Evolutionary conservation across 1,139 yeast genomes (phyloP).

Genomic region (Taphrina wiesneri): DNA sequence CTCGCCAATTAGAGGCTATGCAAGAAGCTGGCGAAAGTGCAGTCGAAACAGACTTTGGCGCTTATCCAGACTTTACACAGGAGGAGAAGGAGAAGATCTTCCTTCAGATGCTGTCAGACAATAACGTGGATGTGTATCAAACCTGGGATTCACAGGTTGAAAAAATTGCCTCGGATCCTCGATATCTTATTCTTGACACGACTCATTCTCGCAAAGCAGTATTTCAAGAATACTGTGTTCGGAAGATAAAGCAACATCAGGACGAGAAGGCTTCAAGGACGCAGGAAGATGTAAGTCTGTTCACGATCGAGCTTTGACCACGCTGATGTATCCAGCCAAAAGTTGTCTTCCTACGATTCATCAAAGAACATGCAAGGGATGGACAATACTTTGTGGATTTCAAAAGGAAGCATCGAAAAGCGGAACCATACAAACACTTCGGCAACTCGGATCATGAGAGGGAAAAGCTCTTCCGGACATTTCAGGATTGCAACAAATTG

Average conservation of each 20-base stretch:
- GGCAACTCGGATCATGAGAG: slow-evolving; percentile 48
- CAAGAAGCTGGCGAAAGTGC: slow-evolving; percentile 37
- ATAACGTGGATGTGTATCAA: slow-evolving; percentile 49
- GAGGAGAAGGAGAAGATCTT: slow-evolving; percentile 34
- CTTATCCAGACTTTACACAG: slow-evolving; percentile 36
- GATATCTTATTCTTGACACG: slow-evolving; percentile 48
- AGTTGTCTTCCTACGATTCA: slow-evolving; percentile 45
- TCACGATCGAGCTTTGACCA: background rate
- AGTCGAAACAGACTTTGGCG: slow-evolving; percentile 36
- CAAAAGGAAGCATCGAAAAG: slow-evolving; percentile 49
- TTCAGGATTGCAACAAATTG: slow-evolving; percentile 36
- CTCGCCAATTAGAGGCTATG: slow-evolving; percentile 40
- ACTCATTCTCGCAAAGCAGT: slow-evolving; percentile 47
- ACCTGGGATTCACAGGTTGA: slow-evolving; percentile 55
- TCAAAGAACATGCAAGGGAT: slow-evolving; percentile 45
- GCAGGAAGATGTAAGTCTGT: slow-evolving; percentile 36
- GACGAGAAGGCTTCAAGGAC: slow-evolving; percentile 35
- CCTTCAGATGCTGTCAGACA: slow-evolving; percentile 43
- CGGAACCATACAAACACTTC: slow-evolving; percentile 43
- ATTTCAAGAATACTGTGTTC: slow-evolving; percentile 52
- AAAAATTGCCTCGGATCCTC: slow-evolving; percentile 48
- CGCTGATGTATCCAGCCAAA: slow-evolving; percentile 39
- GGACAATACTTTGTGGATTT: slow-evolving; percentile 51
- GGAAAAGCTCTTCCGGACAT: slow-evolving; percentile 50
- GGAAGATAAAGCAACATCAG: slow-evolving; percentile 39